Percentiles rank a stretch among this genome's conserved stretches.
Evolutionary conservation across 352 stramenopile species (phyloP).

Genomic region (Pelagophyceae sp.): DNA sequence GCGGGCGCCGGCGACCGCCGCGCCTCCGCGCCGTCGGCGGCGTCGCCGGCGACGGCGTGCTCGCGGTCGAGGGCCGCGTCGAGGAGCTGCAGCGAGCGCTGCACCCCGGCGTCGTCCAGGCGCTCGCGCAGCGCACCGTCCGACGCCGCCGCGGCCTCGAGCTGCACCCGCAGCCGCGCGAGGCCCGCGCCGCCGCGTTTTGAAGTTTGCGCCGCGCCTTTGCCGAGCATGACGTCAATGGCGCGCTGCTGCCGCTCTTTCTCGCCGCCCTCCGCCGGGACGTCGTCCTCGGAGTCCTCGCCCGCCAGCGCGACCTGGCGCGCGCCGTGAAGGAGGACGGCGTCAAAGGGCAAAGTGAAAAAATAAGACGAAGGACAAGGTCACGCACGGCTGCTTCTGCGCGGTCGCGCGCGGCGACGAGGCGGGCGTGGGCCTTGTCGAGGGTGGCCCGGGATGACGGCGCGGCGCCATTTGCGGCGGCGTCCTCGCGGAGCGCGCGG

Average conservation of each 20-base stretch:
- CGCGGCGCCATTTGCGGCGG: background rate
- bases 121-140: background rate
- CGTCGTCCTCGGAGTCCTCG: background rate
- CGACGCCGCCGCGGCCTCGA: background rate
- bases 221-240: background rate
- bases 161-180: background rate
- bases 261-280: background rate
- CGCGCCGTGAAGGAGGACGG: background rate
- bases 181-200: background rate
- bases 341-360: no score
- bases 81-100: background rate
- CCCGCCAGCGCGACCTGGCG: background rate
- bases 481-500: background rate
- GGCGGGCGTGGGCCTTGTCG: background rate
- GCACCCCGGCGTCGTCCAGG: background rate
- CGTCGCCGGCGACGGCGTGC: background rate
- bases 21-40: background rate
- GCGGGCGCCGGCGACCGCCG: no score
- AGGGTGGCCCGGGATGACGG: background rate
- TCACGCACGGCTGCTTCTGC: no score
- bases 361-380: no score
- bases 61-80: slow-evolving; percentile 10
- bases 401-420: background rate
- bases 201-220: background rate
- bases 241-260: background rate